Conservation (phyloP, 148 eudicot genomes). For the Silene conica region DNA sequence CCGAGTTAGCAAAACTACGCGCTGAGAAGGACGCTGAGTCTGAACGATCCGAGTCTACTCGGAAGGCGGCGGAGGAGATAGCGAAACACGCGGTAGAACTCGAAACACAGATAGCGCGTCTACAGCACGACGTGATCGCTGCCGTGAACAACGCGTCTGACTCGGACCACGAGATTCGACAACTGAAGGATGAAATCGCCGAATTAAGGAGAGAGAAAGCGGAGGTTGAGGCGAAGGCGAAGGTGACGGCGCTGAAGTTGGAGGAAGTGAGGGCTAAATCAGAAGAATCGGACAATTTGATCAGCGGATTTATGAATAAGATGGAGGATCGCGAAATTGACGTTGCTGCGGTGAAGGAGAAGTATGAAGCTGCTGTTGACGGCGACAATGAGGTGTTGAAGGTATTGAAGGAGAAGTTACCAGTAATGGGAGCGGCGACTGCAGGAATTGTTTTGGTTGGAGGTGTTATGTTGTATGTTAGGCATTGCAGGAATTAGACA, state of each 20-base stretch:
- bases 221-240: slow-evolving; percentile 20
- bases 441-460: slow-evolving; percentile 21
- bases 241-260: slow-evolving; percentile 22
- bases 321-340: slow-evolving; percentile 15
- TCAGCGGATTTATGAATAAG: slow-evolving; percentile 25
- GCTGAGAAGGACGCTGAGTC: slow-evolving; percentile 13
- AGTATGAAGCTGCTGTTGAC: not conserved
- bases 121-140: slow-evolving; percentile 21
- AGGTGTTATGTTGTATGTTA: slow-evolving; percentile 22
- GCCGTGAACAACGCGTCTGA: slow-evolving; percentile 18
- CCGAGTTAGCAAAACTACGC: slow-evolving; percentile 21
- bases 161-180: slow-evolving; percentile 4
- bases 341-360: not conserved
- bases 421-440: slow-evolving; percentile 9
- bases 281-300: slow-evolving; percentile 17
- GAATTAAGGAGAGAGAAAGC: slow-evolving; percentile 24
- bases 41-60: not conserved
- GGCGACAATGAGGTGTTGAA: not conserved
- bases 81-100: slow-evolving; percentile 30
- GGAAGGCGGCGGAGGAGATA: slow-evolving; percentile 22
- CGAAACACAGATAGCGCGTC: slow-evolving; percentile 22
- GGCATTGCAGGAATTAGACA: slow-evolving; percentile 18
- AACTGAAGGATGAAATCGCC: slow-evolving; percentile 16
- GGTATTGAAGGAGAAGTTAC: not conserved
- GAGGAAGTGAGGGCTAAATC: slow-evolving; percentile 21